Evolutionary conservation across 345 rosid species (phyloP).

Genomic region (Carallia brachiata): DNA sequence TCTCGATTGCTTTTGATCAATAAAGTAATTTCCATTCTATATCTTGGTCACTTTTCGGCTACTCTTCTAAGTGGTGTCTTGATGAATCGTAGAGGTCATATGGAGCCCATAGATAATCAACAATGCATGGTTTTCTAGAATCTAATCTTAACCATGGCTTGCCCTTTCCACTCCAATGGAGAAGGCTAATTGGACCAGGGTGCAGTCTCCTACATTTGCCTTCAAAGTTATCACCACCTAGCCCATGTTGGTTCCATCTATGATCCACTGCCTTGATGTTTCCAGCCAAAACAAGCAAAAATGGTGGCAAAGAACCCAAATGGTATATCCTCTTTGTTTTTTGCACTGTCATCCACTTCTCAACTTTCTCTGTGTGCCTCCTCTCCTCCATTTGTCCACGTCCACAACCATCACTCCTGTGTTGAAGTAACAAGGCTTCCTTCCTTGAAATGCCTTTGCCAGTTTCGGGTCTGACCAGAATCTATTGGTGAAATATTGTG

Average conservation of each 20-base stretch:
- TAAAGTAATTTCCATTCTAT: no score
- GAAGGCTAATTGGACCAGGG: conserved; percentile 67
- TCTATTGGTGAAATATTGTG: conserved; percentile 42
- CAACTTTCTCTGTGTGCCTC: conserved; percentile 43
- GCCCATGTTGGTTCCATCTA: conserved; percentile 72
- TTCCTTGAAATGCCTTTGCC: conserved; percentile 43
- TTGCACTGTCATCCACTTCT: conserved; percentile 60
- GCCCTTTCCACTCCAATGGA: conserved; percentile 75
- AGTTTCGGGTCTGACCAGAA: conserved; percentile 52
- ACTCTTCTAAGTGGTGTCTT: conserved; percentile 47
- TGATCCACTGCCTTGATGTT: conserved; percentile 60
- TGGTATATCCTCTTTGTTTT: conserved; percentile 59
- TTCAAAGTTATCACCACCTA: conserved; percentile 65
- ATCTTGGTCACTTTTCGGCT: background rate
- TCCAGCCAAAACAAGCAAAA: conserved; percentile 58
- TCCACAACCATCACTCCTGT: conserved; percentile 72
- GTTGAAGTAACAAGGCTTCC: conserved; percentile 61
- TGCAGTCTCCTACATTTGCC: conserved; percentile 60
- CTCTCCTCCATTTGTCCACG: conserved; percentile 57
- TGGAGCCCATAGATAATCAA: conserved; percentile 72
- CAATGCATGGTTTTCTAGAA: conserved; percentile 53
- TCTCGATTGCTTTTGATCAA: no score
- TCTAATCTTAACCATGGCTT: conserved; percentile 68
- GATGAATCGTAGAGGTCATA: conserved; percentile 64
- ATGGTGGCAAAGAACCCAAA: conserved; percentile 65